Percentiles rank a stretch among this genome's conserved stretches.
Conservation (phyloP, 768 basidiomycete genomes). For the Pleurotus giganteus region DNA sequence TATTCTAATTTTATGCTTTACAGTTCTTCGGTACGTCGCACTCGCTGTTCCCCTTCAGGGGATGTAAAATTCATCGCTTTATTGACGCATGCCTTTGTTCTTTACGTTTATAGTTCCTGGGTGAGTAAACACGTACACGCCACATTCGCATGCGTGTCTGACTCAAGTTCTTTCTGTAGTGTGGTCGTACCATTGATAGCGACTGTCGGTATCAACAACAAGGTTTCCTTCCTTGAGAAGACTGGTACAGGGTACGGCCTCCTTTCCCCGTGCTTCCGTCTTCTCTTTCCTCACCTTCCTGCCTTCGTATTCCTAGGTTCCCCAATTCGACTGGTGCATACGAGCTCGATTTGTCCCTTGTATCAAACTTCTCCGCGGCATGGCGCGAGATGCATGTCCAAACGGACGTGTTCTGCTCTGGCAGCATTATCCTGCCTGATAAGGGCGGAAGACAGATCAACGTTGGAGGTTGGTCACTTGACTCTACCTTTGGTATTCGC, state of each 20-base stretch:
- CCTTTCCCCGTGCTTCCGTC: not conserved
- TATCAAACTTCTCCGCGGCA: slow-evolving; percentile 44
- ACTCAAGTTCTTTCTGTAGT: slow-evolving; percentile 34
- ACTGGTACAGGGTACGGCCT: slow-evolving; percentile 51
- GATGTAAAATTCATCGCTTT: not conserved
- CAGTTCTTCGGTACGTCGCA: slow-evolving; percentile 46
- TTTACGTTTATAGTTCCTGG: slow-evolving; percentile 39
- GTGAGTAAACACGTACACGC: slow-evolving; percentile 26
- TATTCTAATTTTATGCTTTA: slow-evolving; percentile 4
- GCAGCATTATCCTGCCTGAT: slow-evolving; percentile 70
- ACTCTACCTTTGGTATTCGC: slow-evolving; percentile 71
- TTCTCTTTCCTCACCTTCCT: not conserved
- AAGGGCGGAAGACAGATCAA: slow-evolving; percentile 65
- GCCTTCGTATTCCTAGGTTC: not conserved
- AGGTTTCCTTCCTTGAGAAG: slow-evolving; percentile 80
- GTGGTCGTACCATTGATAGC: slow-evolving; percentile 72
- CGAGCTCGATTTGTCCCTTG: slow-evolving; percentile 67
- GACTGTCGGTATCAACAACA: slow-evolving; percentile 78
- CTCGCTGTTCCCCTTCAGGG: not conserved
- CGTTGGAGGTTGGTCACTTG: slow-evolving; percentile 68
- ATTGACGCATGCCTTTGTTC: not conserved
- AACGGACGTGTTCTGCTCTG: slow-evolving; percentile 81
- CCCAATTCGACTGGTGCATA: slow-evolving; percentile 30
- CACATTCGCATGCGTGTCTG: slow-evolving; percentile 9
- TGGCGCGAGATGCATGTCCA: slow-evolving; percentile 80